Percentiles rank a stretch among this genome's conserved stretches.
Evolutionary conservation across 495 filamentous ascomycete species (phyloP).

Genomic region (Aspergillus bridgeri): DNA sequence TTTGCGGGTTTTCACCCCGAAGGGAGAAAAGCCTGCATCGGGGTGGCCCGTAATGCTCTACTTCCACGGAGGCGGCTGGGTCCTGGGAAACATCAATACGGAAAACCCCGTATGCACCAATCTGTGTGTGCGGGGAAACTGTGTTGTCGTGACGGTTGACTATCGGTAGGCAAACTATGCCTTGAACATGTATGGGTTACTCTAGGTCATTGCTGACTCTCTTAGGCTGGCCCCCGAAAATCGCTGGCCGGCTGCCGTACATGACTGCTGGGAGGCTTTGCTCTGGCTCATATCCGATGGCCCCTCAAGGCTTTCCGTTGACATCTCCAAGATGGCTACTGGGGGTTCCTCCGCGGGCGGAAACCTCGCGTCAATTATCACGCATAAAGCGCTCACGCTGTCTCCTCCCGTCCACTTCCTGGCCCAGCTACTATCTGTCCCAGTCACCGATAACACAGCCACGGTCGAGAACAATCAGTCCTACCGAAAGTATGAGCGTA

Average conservation of each 20-base stretch:
- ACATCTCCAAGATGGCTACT: conserved; percentile 47
- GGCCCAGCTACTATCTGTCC: conserved; percentile 53
- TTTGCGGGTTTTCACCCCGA: conserved; percentile 48
- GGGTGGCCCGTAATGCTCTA: conserved; percentile 58
- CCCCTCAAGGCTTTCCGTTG: conserved; percentile 34
- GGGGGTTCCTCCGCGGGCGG: conserved; percentile 56
- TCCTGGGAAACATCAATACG: conserved; percentile 55
- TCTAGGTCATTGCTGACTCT: not conserved
- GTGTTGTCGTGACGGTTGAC: conserved; percentile 54
- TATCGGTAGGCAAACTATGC: conserved; percentile 39
- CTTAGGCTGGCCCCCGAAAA: conserved; percentile 52
- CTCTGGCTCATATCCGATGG: conserved; percentile 49
- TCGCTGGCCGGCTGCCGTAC: conserved; percentile 53
- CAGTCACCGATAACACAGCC: conserved; percentile 57
- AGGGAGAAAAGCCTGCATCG: conserved; percentile 32
- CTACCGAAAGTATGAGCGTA: conserved; percentile 48
- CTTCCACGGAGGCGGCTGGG: conserved; percentile 59
- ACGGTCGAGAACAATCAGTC: conserved; percentile 39
- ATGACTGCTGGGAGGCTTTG: conserved; percentile 56
- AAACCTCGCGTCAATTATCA: conserved; percentile 54
- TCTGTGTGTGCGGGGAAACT: conserved; percentile 46
- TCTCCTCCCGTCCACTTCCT: conserved; percentile 43
- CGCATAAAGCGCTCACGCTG: conserved; percentile 47
- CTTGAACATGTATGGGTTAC: not conserved
- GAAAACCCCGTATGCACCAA: conserved; percentile 58